These are phyloP conservation scores for Melastoma candidum DNA, from an alignment of 441 rosid species.

Conservation along the genomic window DNA sequence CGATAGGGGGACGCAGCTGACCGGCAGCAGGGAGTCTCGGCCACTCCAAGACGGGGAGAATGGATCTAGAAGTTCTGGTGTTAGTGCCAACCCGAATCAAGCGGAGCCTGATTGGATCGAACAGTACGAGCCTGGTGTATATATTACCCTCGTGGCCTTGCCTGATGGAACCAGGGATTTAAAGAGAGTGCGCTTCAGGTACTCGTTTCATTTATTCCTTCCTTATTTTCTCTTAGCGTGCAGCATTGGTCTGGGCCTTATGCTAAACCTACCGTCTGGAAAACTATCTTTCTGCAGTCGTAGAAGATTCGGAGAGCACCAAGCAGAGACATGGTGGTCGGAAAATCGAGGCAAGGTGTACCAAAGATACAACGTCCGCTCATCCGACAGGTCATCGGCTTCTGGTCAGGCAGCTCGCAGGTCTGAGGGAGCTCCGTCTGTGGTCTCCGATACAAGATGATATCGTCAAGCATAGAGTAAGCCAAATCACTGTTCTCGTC, in stretches of 20 bases:
- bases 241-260: neutral
- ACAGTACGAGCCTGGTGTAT: conserved; percentile 94
- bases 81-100: conserved; percentile 35
- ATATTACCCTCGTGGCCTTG: conserved; percentile 74
- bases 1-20: conserved; percentile 33
- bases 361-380: conserved; percentile 72
- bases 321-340: conserved; percentile 97
- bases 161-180: conserved; percentile 95
- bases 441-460: conserved; percentile 34
- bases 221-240: neutral
- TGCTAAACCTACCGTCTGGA: neutral
- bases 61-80: conserved; percentile 41
- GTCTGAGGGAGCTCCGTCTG: conserved; percentile 59
- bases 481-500: neutral
- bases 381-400: conserved; percentile 59
- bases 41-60: conserved; percentile 46
- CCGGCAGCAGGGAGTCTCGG: conserved; percentile 42
- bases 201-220: conserved; percentile 4
- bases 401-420: conserved; percentile 45
- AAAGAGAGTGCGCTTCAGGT: conserved; percentile 99
- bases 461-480: conserved; percentile 17
- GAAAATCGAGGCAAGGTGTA: conserved; percentile 93
- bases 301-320: conserved; percentile 90
- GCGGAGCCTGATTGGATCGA: conserved; percentile 94
- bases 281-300: conserved; percentile 46